A percentile compares a stretch with the other conserved stretches of the same genome.
phyloP scores from a whole-genome alignment of 2,329 filamentous ascomycete genomes.

The Alternaria novae-zelandiae region DNA sequence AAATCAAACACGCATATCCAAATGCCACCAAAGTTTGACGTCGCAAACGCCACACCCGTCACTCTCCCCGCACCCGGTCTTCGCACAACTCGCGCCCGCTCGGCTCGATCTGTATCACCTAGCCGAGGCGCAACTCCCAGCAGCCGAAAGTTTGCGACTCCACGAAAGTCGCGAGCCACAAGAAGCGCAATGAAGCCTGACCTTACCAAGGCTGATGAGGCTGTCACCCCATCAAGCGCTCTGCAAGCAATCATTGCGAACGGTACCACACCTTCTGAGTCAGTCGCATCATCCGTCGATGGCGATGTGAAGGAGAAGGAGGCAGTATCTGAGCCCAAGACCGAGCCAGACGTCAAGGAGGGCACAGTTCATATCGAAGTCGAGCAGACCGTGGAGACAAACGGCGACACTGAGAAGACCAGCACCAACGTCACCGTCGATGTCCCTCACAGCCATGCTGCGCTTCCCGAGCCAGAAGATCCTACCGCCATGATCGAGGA shows the following conservation, averaged over 20 bases:
- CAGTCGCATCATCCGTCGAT: conserved; percentile 53
- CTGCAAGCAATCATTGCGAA: conserved; percentile 43
- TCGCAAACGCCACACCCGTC: conserved; percentile 51
- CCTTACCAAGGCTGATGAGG: conserved; percentile 42
- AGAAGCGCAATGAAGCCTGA: conserved; percentile 43
- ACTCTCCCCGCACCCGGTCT: conserved; percentile 23
- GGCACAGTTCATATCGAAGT: conserved; percentile 72
- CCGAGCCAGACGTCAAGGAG: conserved; percentile 23
- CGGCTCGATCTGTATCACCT: conserved; percentile 66
- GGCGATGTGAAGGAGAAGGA: conserved; percentile 39
- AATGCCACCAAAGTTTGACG: conserved; percentile 80
- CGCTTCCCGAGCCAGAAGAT: conserved; percentile 77
- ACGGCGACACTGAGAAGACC: conserved; percentile 69
- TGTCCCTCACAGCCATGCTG: conserved; percentile 69
- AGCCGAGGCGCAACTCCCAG: conserved; percentile 56
- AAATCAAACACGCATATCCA: conserved; percentile 74
- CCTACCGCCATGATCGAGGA: conserved; percentile 83
- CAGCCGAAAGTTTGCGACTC: conserved; percentile 57
- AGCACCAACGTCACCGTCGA: conserved; percentile 78
- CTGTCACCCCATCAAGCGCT: conserved; percentile 55
- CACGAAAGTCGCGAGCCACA: conserved; percentile 61
- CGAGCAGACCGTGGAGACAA: conserved; percentile 66
- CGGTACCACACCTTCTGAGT: conserved; percentile 33
- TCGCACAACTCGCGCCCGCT: conserved; percentile 56
- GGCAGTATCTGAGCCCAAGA: conserved; percentile 6